Base-by-base conservation (phyloP, 2,329 filamentous ascomycete species). In the Neocatenulostroma microsporum region DNA sequence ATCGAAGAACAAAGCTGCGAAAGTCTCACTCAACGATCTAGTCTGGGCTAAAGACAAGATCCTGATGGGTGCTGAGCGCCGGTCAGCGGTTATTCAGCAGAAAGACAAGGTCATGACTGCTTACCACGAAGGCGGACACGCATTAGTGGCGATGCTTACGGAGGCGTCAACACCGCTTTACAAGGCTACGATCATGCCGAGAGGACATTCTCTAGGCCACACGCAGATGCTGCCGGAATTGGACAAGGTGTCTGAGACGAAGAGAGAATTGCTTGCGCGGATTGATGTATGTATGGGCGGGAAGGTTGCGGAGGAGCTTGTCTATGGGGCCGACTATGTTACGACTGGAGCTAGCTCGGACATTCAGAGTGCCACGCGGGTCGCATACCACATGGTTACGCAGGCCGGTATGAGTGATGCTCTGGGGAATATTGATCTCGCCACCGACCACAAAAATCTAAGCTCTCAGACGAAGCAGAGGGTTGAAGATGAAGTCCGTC, bases 11-110 rank as follows among this genome's bases (percentile, higher is more conserved):
- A 91, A 88, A 64, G 75, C 82, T 25, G 70, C 70, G 41, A 74
- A 80, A 30, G 84, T 98, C 36, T 74, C 75, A 10, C 82, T 86
- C 61, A 64, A 73, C 21, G 87, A 96, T 56, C 80, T 96, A 46
- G 88, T 95, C 51, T 98, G 89, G 88, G 91, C 91, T 39, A 96
- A 94, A 64, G 91, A 98, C 68, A 91, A 91, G 66, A 84, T 98
- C 36, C 82, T 94, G 61, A 94, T 98, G 86, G 91, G 91, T 24
- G 84, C 89, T 2, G 91, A 98, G 66, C 79, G 82, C 57, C 84
- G 80, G 60, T 94, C 82, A 49, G 86, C 89, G 64, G 76, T 95
- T 38, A 89, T 98, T 38, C 84, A 82, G 28, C 78, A 89, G 46
- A 87, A 94, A 66, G 91, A 98, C 66, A 96, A 93, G 68, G 76